Evolutionary conservation across 2,329 filamentous ascomycete species (phyloP), one percentile per base, ranked within the genome.

Genomic region (Stagonosporopsis chrysanthemi): DNA sequence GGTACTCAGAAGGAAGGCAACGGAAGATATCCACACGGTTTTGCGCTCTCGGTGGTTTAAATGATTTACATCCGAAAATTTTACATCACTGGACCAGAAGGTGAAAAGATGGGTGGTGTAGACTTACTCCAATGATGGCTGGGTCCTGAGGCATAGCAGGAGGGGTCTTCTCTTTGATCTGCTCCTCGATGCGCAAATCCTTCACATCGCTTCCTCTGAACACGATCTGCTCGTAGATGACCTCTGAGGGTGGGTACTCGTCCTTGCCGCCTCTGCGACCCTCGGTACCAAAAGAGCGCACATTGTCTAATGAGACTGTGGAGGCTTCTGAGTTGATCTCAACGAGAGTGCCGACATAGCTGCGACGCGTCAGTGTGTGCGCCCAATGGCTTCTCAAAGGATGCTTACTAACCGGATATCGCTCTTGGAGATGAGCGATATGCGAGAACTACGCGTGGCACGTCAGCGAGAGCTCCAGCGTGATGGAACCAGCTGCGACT

Each of bases 1-100:
- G 60, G 56, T 69, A 64, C 88, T 97, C 92, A 97, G 92, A 97
- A 97, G 93, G 93, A 97, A 97, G 93, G 92, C 93, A 97, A 97
- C 93, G 92, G 93, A 97, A 70, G 89, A 89, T 87, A 81, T 97
- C 93, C 88, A 96, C 93, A 97, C 82, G 85, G 85, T 83, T 89
- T 92, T 96, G 92, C 92, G 92, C 92, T 90, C 89, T 89, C 90
- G 90, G 90, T 89, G 89, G 87, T 84, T 68, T 71, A 86, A 86
- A 83, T 84, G 86, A 84, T 96, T 96, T 91, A 95, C 91, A 97
- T 97, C 93, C 93, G 92, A 85, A 75, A 89, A 91, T 96, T 81
- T 81, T 95, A 96, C 91, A 92, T 97, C 93, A 97, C 87, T 71
- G 78, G 80, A 81, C 66, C 60, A 60, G 54, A 56, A 58, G 64